These are phyloP conservation scores for Botrytis fabae DNA, from an alignment of 2,329 filamentous ascomycete species.

Conservation along the genomic window DNA sequence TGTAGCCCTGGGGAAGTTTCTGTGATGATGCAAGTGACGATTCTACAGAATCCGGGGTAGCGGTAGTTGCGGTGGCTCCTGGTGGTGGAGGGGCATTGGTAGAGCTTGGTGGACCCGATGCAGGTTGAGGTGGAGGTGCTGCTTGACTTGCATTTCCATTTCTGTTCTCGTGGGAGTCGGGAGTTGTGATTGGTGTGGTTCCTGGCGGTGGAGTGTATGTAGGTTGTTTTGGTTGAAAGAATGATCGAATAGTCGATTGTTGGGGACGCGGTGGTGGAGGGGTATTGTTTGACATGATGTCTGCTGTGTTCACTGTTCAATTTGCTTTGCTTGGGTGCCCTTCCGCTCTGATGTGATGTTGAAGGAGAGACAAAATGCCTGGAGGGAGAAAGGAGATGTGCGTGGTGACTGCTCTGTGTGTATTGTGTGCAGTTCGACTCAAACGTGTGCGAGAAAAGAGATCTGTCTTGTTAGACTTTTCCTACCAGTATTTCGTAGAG, in stretches of 20 bases:
- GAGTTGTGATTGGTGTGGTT: conserved; percentile 16
- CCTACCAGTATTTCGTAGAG: not conserved
- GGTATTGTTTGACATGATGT: conserved; percentile 15
- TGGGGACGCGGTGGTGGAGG: conserved; percentile 26
- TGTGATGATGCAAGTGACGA: conserved; percentile 12
- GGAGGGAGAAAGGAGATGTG: not conserved
- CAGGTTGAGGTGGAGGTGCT: conserved; percentile 28
- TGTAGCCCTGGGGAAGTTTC: conserved; percentile 47
- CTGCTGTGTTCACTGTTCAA: conserved; percentile 5
- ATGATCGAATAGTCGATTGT: conserved; percentile 62
- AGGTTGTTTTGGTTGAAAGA: conserved; percentile 55
- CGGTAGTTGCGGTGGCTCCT: conserved; percentile 23
- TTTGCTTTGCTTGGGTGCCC: not conserved
- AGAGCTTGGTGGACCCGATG: conserved; percentile 26
- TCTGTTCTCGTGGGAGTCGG: not conserved
- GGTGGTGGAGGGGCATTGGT: conserved; percentile 23
- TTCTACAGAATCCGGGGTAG: conserved; percentile 24
- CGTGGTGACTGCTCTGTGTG: not conserved
- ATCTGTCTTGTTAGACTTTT: not conserved
- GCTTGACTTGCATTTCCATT: conserved; percentile 7
- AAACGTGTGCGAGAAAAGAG: not conserved
- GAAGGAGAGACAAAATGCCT: not conserved
- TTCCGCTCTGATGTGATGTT: not conserved
- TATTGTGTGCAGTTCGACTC: not conserved
- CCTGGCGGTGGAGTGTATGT: conserved; percentile 47